phyloP scores from a whole-genome alignment of 2,329 filamentous ascomycete species.

The Diplodia sapinea region DNA sequence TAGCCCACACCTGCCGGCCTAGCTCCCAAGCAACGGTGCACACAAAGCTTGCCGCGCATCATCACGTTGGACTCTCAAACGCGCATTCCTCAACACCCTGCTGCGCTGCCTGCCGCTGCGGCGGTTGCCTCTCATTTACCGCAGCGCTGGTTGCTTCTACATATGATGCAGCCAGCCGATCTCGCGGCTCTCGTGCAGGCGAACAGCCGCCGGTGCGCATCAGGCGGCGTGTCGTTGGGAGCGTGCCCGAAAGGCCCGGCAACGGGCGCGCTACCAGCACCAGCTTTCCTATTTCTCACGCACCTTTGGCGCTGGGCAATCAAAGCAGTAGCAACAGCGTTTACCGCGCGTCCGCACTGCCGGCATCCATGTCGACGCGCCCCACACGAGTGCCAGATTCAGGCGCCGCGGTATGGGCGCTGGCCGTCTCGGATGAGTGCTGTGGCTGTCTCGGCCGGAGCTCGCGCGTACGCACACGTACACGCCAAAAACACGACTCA shows the following conservation, averaged over 20 bases:
- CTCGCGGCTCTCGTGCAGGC: neutral
- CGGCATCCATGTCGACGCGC: conserved; percentile 5
- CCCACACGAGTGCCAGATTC: conserved; percentile 4
- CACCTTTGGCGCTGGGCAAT: neutral
- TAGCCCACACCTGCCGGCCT: conserved; percentile 6
- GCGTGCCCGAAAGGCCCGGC: neutral
- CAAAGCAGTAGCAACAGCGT: conserved; percentile 22
- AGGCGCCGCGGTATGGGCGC: conserved; percentile 12
- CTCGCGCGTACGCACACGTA: conserved; percentile 5
- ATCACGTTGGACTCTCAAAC: conserved; percentile 13
- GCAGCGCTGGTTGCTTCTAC: conserved; percentile 4
- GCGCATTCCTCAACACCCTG: conserved; percentile 19
- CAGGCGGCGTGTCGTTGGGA: neutral
- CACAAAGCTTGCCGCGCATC: conserved; percentile 4
- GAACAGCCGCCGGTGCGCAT: conserved; percentile 9
- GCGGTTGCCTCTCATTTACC: neutral
- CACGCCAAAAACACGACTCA: conserved; percentile 21
- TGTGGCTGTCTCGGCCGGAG: conserved; percentile 22
- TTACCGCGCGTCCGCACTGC: conserved; percentile 23
- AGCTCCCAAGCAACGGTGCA: conserved; percentile 4
- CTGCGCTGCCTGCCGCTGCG: conserved; percentile 9
- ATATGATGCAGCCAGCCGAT: neutral
- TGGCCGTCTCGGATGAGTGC: conserved; percentile 14
- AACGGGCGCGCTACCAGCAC: neutral
- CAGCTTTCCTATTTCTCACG: neutral